Base-by-base conservation (phyloP, 2,329 filamentous ascomycete species). In the Trichoderma sp. region DNA sequence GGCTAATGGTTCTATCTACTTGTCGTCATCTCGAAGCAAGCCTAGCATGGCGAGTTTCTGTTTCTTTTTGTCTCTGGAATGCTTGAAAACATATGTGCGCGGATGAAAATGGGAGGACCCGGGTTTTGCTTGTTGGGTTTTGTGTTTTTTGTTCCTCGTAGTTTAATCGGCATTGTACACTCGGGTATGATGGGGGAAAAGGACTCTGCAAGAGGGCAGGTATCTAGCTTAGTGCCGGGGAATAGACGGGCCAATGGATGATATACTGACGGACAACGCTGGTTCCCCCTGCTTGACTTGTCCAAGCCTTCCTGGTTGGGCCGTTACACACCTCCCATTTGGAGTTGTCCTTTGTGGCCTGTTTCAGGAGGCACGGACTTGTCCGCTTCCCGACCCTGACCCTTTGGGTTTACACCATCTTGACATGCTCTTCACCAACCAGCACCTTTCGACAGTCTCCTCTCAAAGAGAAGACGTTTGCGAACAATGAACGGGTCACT, bases 191-290 rank as follows among this genome's bases (percentile, higher is more conserved):
- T 39, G 44, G 43, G 15, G 55, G 45, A 34, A 34, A 60, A 51
- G 50, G 50, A 55, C 54, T 63, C 59, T 63, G 59, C 59, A 63
- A 34, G 19, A 55, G 59, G 59, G 55, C 39, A 47, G 59, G 50
- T 63, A 63, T 63, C 50, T 63, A 47, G 50, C 21, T 62, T 45
- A 45, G 47, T 45, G 59, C 41, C 45, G 59, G 50, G 59, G 28
- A 58, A 62, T 62, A 62, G 59, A 62, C 59, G 59, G 59, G 21
- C 26, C 55, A 44, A 34, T 54, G 55, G 59, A 63, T 39, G 59
- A 63, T 44, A 44, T 43, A 28, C 44, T 52, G 47, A 9, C 26
- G 52, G 17, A 26, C 28, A 26, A 26, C n/a, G 10, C 15, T 57
- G 21, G 24, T 43, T 34, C 15, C 12, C 12, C 3, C 9, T 19